Base-by-base conservation (phyloP, 73 alveolate species). In the Symbiodinium pilosum region DNA sequence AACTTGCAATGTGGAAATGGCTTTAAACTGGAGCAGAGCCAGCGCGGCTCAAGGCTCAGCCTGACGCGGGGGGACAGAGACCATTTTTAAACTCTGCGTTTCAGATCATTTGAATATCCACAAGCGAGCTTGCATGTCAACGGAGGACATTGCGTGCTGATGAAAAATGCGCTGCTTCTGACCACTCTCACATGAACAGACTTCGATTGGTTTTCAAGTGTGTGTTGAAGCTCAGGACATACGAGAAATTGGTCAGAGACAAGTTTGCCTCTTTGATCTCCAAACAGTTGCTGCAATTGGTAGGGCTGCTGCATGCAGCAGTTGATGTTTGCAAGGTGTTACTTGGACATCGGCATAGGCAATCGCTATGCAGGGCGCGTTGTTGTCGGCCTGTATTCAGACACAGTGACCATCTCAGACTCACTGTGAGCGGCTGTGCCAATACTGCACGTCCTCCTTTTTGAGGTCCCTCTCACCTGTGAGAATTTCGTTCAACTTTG, bases 401-500 rank as follows among this genome's bases (percentile, higher is more conserved):
- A 93, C 43, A 64, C 73, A n/a, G 95, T 39, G 44, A 14, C 38
- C 21, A 40, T 30, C 94, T 36, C 84, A 54, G 84, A 43, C 40
- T 21, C 26, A 4, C 12, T 21, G 47, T 28, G n/a, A n/a, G n/a
- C 52, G n/a, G 32, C 9, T 51, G 20, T 30, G 28, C 28, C 28
- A 30, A 56, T 24, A 2, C 38, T 32, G 77, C 77, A 56, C 34
- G 4, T 56, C n/a, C n/a, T 47, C 59, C 59, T 47, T 47, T 47
- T 47, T 39, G 51, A 84, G 99, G 87, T 56, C 26, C 99, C 99
- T 5, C 21, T 93, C 94, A 84, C 99, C 1, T 83, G 93, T n/a
- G 99, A 93, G 85, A 93, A 93, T 84, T 93, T 93, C 89, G 42
- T 93, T 41, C 99, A 93, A 88, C 94, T 93, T 8, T 83, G 94